Base-by-base conservation (phyloP, 2,329 filamentous ascomycete species). In the Trichoderma oligosporum region DNA sequence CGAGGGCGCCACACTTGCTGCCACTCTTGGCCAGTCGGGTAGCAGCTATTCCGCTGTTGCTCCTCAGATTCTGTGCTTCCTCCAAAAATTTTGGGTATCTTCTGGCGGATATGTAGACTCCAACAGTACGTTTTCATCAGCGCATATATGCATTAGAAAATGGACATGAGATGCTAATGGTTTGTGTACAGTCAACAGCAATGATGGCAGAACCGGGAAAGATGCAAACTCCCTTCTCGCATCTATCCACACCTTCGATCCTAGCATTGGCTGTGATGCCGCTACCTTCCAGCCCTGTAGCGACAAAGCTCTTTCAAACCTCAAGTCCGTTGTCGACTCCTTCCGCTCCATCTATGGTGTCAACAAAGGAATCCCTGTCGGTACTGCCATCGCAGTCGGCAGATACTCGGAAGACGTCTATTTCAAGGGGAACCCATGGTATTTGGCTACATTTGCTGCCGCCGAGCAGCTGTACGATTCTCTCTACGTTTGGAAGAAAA, bases 381-480 rank as follows among this genome's bases (percentile, higher is more conserved):
- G 86, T 18, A 71, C 72, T 14, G 86, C 86, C 7, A 77, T 84
- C 8, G 79, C 83, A 6, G 75, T 87, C 5, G 87, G 87, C 42
- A 77, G 87, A 59, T 90, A 91, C 67, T 72, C 84, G 0, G 86
- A 89, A 69, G 89, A 95, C 64, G 72, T 77, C 4, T 94, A 93
- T 72, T 87, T 86, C 70, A 83, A 83, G 60, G 89, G 88, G 1
- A 91, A 94, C 69, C 89, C 89, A 1, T 94, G 89, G 89, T 89
- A 91, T 65, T 78, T 93, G 11, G 81, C 81, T 64, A 93, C 87
- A 1, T 77, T 91, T 27, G 88, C 88, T 1, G 88, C 88, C 0
- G 90, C 89, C 3, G 89, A 94, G 71, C 86, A 89, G 67, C 80
- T 95, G 2, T 93, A 91, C 68, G 85, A 88, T 64, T 86, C 89